Percentiles rank a stretch among this genome's conserved stretches.
phyloP scores from a whole-genome alignment of 2,329 filamentous ascomycete genomes.

The Talaromyces funiculosus region DNA sequence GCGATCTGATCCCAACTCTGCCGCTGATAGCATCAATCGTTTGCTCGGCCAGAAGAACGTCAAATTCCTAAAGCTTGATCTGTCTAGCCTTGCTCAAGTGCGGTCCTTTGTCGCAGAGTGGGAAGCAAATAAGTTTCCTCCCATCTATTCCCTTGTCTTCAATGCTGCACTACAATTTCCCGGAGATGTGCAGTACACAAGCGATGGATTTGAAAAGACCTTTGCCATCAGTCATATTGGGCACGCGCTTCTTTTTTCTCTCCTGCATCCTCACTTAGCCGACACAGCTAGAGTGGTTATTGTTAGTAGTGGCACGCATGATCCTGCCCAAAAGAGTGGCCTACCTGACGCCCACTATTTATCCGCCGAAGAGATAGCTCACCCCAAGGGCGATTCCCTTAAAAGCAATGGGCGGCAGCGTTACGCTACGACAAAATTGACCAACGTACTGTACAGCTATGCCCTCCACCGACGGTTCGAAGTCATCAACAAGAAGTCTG shows the following conservation, averaged over 20 bases:
- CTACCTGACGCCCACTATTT: slow-evolving; percentile 42
- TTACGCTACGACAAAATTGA: slow-evolving; percentile 45
- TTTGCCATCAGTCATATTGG: slow-evolving; percentile 50
- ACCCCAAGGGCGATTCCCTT: slow-evolving; percentile 28
- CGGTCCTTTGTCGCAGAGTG: slow-evolving; percentile 40
- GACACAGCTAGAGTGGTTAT: slow-evolving; percentile 41
- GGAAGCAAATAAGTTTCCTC: slow-evolving; percentile 30
- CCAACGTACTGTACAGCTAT: slow-evolving; percentile 47
- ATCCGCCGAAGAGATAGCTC: slow-evolving; percentile 43
- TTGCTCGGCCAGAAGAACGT: slow-evolving; percentile 37
- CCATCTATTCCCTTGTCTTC: slow-evolving; percentile 43
- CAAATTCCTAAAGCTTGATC: slow-evolving; percentile 41
- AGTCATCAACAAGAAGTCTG: slow-evolving; percentile 11
- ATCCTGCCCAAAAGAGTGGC: slow-evolving; percentile 40
- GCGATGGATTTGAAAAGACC: slow-evolving; percentile 45
- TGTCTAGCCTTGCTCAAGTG: slow-evolving; percentile 36
- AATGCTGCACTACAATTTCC: slow-evolving; percentile 48
- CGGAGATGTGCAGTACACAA: slow-evolving; percentile 26
- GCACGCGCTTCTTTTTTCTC: slow-evolving; percentile 47
- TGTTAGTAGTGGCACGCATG: slow-evolving; percentile 44
- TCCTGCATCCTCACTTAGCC: slow-evolving; percentile 40
- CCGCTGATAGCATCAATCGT: slow-evolving; percentile 42
- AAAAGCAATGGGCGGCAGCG: slow-evolving; percentile 33
- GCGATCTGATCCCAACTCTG: slow-evolving; percentile 38
- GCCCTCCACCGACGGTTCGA: slow-evolving; percentile 37